These are phyloP conservation scores for Holtermanniella nyarrowii DNA, from an alignment of 768 basidiomycete genomes.

Conservation along the genomic window DNA sequence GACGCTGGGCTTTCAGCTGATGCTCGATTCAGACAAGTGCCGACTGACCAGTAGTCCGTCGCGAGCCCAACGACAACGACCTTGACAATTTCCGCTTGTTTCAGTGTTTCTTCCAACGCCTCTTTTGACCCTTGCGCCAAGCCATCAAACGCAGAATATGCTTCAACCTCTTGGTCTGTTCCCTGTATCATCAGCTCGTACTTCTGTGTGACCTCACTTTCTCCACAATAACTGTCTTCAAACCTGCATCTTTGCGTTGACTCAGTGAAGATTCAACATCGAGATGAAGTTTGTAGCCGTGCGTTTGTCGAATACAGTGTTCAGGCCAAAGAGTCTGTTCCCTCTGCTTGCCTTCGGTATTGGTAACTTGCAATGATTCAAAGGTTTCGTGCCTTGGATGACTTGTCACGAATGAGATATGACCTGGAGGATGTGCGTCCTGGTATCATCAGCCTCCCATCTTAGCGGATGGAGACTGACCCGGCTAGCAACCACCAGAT, in stretches of 20 bases:
- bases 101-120: slow-evolving; percentile 16
- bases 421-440: slow-evolving; percentile 46
- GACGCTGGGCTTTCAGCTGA: not conserved
- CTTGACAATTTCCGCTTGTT: slow-evolving; percentile 47
- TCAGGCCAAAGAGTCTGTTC: slow-evolving; percentile 67
- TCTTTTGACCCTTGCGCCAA: slow-evolving; percentile 46
- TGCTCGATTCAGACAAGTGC: not conserved
- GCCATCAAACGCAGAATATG: slow-evolving; percentile 64
- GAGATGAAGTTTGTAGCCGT: slow-evolving; percentile 55
- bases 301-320: slow-evolving; percentile 54
- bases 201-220: not conserved
- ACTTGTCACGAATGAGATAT: slow-evolving; percentile 61
- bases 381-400: slow-evolving; percentile 44
- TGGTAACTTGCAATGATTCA: slow-evolving; percentile 40
- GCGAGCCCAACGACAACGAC: slow-evolving; percentile 58
- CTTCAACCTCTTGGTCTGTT: slow-evolving; percentile 52
- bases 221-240: slow-evolving; percentile 24
- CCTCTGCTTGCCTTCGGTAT: slow-evolving; percentile 17
- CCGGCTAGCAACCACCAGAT: slow-evolving; percentile 43
- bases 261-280: slow-evolving; percentile 47
- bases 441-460: slow-evolving; percentile 12
- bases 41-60: slow-evolving; percentile 59
- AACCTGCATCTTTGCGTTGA: slow-evolving; percentile 38
- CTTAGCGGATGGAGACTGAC: slow-evolving; percentile 22
- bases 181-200: slow-evolving; percentile 15